Evolutionary conservation across 805 yeast species (phyloP), one percentile per base, ranked within the genome.

Genomic region (Metschnikowia drakensbergensis): DNA sequence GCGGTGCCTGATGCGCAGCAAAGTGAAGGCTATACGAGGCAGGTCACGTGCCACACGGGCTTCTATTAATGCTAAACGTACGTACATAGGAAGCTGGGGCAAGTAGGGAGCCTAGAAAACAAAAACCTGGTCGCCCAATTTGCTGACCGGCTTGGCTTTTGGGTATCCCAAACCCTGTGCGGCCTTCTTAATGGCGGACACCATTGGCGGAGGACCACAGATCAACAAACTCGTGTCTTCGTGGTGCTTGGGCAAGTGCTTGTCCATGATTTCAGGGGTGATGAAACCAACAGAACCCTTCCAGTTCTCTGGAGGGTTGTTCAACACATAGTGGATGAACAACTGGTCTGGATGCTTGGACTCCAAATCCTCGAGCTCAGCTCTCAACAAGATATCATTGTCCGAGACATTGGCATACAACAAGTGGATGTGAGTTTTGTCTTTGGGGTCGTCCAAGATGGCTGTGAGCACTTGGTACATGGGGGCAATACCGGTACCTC

Each of bases 401-500:
- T 80, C 87, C 31, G 82, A 74, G 45, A 84, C 89, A 61, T 87
- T 88, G 59, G 96, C 97, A 64, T 86, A 92, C 37, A 91, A 65
- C 58, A 91, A 75, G 46, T 79, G 73, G 54, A 89, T 81, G 61
- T 82, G 79, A 51, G 97, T 91, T 42, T 75, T 77, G 69, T 92
- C 97, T 13, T 76, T 71, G 25, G 95, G 92, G 64, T 91, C 82
- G 49, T 74, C 71, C 59, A 83, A 82, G 56, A 91, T 84, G 10
- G 95, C 87, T 58, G 87, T 86, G 57, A 91, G 82, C 57, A 90
- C 84, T 74, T 90, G 97, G 69, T 82, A 88, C 97, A 90, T 90
- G 65, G 97, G 97, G 6, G 97, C 86, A 61, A 90, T 86, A 66
- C 97, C 97, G 34, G 97, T 88, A 62, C 97, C 98, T 58, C 97